Conservation (phyloP, 2,329 filamentous ascomycete genomes). For the Drechslerella coelobrocha region DNA sequence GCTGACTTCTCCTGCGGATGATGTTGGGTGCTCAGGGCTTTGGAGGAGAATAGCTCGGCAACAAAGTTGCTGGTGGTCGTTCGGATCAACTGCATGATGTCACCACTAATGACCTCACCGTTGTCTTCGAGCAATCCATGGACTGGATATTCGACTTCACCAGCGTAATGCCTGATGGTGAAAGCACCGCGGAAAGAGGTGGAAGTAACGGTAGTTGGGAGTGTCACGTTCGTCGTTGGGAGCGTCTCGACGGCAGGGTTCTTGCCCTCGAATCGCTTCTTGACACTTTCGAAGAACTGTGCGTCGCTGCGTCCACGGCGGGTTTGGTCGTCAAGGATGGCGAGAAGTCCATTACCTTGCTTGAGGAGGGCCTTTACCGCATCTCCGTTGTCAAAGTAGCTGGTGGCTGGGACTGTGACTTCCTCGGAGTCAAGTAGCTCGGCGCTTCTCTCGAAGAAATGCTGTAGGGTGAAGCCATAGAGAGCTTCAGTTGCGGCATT, state of each 20-base stretch:
- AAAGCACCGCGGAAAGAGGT: conserved; percentile 70
- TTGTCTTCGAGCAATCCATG: conserved; percentile 92
- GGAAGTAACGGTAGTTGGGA: conserved; percentile 78
- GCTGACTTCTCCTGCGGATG: conserved; percentile 89
- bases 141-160: conserved; percentile 92
- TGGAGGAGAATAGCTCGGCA: conserved; percentile 89
- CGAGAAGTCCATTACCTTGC: conserved; percentile 86
- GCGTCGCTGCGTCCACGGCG: conserved; percentile 84
- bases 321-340: conserved; percentile 95
- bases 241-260: conserved; percentile 86
- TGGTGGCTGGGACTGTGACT: conserved; percentile 85
- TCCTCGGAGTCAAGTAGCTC: conserved; percentile 95
- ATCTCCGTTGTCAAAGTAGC: conserved; percentile 97
- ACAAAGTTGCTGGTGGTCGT: conserved; percentile 89
- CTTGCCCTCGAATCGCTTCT: conserved; percentile 92
- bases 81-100: conserved; percentile 92
- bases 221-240: conserved; percentile 70
- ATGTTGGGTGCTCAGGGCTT: conserved; percentile 88
- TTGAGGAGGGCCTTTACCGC: conserved; percentile 91
- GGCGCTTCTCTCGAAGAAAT: conserved; percentile 93
- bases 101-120: conserved; percentile 91
- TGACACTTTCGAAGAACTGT: conserved; percentile 87
- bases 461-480: conserved; percentile 91
- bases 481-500: conserved; percentile 91
- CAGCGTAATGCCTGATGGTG: conserved; percentile 91